Conservation (phyloP, 2,329 filamentous ascomycete genomes). For the Aspergillus intermedius region DNA sequence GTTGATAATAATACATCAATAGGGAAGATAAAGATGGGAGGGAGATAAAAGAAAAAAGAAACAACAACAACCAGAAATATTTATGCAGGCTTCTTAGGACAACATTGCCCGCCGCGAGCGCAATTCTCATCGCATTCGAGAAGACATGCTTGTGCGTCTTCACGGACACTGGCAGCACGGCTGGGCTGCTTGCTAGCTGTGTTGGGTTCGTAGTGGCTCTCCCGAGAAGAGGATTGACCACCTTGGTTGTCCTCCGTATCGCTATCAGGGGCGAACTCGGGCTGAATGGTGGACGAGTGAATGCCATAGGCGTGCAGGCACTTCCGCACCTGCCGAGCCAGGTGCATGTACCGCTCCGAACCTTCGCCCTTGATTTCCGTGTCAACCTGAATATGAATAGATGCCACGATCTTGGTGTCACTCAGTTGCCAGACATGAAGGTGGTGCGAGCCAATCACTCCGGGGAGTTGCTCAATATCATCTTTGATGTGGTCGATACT, state of each 20-base stretch:
- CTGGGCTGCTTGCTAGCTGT: slow-evolving; percentile 22
- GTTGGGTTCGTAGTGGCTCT: slow-evolving; percentile 9
- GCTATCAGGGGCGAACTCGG: slow-evolving; percentile 57
- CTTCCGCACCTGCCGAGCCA: slow-evolving; percentile 72
- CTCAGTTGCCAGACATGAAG: slow-evolving; percentile 97
- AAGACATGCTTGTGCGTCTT: slow-evolving; percentile 37
- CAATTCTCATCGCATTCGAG: slow-evolving; percentile 44
- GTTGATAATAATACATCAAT: slow-evolving; percentile 3
- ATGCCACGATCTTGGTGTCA: slow-evolving; percentile 88
- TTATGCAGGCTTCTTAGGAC: slow-evolving; percentile 28
- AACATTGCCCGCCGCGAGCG: slow-evolving; percentile 36
- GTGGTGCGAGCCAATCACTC: slow-evolving; percentile 87
- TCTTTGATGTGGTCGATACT: slow-evolving; percentile 84
- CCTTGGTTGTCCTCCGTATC: slow-evolving; percentile 25
- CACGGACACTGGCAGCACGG: slow-evolving; percentile 30
- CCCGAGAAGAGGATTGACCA: slow-evolving; percentile 16
- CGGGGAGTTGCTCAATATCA: slow-evolving; percentile 78
- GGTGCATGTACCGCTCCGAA: slow-evolving; percentile 75
- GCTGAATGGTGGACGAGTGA: slow-evolving; percentile 94
- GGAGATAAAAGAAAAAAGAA: background rate
- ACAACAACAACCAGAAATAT: background rate
- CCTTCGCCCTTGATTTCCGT: slow-evolving; percentile 82
- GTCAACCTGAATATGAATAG: slow-evolving; percentile 84
- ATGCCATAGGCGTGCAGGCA: slow-evolving; percentile 95
- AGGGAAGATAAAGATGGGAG: slow-evolving; percentile 1